Evolutionary conservation across 139 green algal species (phyloP), one percentile per base, ranked within the genome.

Genomic region (Chlamydomonas urium): DNA sequence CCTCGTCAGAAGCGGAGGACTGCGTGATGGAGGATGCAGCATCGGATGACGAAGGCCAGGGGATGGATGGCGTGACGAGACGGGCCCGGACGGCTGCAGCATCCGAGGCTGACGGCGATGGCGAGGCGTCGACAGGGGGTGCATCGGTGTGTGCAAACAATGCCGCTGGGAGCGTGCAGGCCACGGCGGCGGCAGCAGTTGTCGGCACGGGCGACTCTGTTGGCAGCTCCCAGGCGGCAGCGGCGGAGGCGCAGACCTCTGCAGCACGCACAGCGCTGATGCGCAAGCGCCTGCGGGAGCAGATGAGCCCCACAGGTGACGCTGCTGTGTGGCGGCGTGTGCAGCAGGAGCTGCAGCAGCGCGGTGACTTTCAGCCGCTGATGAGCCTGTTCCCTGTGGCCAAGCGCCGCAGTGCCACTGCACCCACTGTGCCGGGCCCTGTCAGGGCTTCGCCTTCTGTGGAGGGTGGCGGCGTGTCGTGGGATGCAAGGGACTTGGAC

Each of bases 281-380:
- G 3, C 66, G 38, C 1, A 28, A 47, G 24, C 56, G 47, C n/a
- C 37, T 76, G 24, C 35, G 47, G 6, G 72, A 77, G 66, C 36
- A 78, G 53, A 24, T 69, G 53, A 42, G 37, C n/a, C 76, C 77
- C 42, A 67, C 38, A 2, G 48, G 38, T 3, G 77, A 80, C 2
- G 38, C 48, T 5, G 23, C 32, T 1, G 60, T 75, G 1, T 61
- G 69, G 53, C 32, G 38, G 3, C 47, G 63, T 1, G 77, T 83
- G n/a, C 58, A 48, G 0, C 33, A 59, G 35, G 81, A 87, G 75
- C 69, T 87, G 28, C 36, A 58, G 17, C 32, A 75, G 6, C 38
- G 72, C 17, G 77, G 77, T 19, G 75, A 72, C 23, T 87, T 87
- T 59, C 26, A 80, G 63, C 81, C 81, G 29, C 58, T 87, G 31